Percentiles rank a stretch among this genome's conserved stretches.
Evolutionary conservation across 495 filamentous ascomycete species (phyloP).

Genomic region (Amniculicola lignicola): DNA sequence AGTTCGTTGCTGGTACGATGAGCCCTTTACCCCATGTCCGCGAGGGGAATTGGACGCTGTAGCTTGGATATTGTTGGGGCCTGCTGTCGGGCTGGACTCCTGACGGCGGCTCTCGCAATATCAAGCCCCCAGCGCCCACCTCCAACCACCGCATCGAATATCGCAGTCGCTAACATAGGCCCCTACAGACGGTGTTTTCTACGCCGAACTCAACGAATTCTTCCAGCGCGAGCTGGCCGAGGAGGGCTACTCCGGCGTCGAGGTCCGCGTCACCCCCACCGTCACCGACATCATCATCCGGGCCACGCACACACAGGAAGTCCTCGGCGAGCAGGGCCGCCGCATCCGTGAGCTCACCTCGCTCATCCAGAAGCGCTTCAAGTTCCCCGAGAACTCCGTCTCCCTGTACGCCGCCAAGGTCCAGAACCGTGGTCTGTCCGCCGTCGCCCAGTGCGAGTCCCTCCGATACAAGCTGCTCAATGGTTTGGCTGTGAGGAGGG

Average conservation of each 20-base stretch:
- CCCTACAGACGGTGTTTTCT: conserved; percentile 87
- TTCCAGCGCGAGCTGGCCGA: conserved; percentile 99
- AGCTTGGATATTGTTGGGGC: too few relatives aligned
- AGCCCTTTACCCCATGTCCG: conserved; percentile 6
- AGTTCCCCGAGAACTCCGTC: conserved; percentile 99
- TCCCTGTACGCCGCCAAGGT: conserved; percentile 99
- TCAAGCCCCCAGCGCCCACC: conserved; percentile 9
- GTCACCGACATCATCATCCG: conserved; percentile 99
- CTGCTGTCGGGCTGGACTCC: background rate
- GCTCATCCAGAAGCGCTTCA: conserved; percentile 99
- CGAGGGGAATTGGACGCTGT: too few relatives aligned
- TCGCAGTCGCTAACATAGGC: background rate
- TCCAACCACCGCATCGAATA: too few relatives aligned
- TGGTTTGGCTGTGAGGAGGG: conserved; percentile 93
- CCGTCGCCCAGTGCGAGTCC: conserved; percentile 99
- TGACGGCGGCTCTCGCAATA: background rate
- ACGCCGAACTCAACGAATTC: conserved; percentile 99
- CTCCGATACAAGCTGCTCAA: conserved; percentile 99
- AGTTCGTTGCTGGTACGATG: conserved; percentile 79
- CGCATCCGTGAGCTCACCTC: conserved; percentile 99
- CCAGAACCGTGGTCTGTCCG: conserved; percentile 98
- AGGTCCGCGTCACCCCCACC: conserved; percentile 98
- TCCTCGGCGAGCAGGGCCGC: conserved; percentile 98
- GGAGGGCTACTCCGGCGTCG: conserved; percentile 99
- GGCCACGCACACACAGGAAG: conserved; percentile 99